Evolutionary conservation across 2,329 filamentous ascomycete genomes (phyloP), one percentile per base, ranked within the genome.

Genomic region (Orbilia oligospora): DNA sequence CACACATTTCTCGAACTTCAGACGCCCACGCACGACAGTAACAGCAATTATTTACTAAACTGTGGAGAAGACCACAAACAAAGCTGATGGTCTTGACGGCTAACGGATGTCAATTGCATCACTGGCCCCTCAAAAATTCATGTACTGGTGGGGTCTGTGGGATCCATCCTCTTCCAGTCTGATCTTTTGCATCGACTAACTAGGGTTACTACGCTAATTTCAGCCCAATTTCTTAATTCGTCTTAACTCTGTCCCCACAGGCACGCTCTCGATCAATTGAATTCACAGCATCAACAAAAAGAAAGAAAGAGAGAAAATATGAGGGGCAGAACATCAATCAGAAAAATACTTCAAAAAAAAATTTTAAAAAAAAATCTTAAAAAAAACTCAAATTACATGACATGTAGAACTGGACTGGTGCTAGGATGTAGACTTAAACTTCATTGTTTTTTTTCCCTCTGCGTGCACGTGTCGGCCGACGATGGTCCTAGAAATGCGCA

Each of bases 141-240:
- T 16, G 24, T 22, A 10, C 18, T 9, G 20, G 12, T 48, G 18
- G 44, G 18, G 16, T 20, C 44, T 18, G 20, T 46, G 20, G 6
- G 20, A 46, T 18, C 5, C 44, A 20, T 20, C 18, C 18, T 20
- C n/a, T 12, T 46, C 41, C 14, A 49, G 12, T 49, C 46, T 24
- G 46, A 49, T 24, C 18, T 22, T 49, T 49, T n/a, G n/a, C n/a
- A n/a, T 49, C 20, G n/a, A 24, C 18, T 16, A 16, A 24, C 46
- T 49, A 10, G 46, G 46, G 46, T 49, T 38, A 3, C 10, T 10
- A 33, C 51, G 14, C 51, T 55, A 55, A 22, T 18, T 3, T 18
- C 22, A n/a, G 27, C 51, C 48, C 27, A 30, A 55, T 55, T 55
- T 33, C 51, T 55, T 55, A 33, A 18, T 30, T 33, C 27, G 51